Evolutionary conservation across 306 rosid genomes (phyloP).

Genomic region (Macrotyloma uniflorum): DNA sequence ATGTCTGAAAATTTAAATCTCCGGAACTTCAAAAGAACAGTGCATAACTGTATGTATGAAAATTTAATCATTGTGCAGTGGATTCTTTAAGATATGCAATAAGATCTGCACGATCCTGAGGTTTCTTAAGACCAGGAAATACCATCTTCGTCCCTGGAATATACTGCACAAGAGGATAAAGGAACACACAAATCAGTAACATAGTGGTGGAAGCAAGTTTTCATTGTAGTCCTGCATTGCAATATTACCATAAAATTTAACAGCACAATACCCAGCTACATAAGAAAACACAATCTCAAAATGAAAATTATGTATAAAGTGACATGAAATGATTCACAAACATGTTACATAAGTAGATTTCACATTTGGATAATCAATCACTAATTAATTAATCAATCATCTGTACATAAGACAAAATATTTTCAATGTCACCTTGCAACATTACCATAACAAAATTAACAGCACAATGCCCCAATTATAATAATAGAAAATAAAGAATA

Average conservation of each 20-base stretch:
- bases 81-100: conserved; percentile 85
- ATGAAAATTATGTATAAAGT: neutral
- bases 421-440: neutral
- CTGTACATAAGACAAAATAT: neutral
- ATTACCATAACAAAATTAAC: neutral
- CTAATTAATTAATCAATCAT: neutral
- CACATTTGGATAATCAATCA: neutral
- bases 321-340: neutral
- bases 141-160: conserved; percentile 99
- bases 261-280: conserved; percentile 12
- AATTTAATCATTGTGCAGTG: conserved; percentile 50
- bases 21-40: conserved; percentile 35
- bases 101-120: conserved; percentile 88
- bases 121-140: conserved; percentile 96
- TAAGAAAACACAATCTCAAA: conserved; percentile 7
- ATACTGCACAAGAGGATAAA: conserved; percentile 55
- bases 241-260: neutral
- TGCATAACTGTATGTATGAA: conserved; percentile 22
- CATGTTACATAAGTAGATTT: neutral
- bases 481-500: neutral
- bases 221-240: neutral
- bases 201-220: neutral
- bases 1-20: conserved; percentile 37
- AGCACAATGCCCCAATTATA: neutral
- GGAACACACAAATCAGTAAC: conserved; percentile 16